Percentiles rank a stretch among this genome's conserved stretches.
These are phyloP conservation scores for Poa annua DNA, from an alignment of 176 grass and related monocot genomes.

Conservation along the genomic window DNA sequence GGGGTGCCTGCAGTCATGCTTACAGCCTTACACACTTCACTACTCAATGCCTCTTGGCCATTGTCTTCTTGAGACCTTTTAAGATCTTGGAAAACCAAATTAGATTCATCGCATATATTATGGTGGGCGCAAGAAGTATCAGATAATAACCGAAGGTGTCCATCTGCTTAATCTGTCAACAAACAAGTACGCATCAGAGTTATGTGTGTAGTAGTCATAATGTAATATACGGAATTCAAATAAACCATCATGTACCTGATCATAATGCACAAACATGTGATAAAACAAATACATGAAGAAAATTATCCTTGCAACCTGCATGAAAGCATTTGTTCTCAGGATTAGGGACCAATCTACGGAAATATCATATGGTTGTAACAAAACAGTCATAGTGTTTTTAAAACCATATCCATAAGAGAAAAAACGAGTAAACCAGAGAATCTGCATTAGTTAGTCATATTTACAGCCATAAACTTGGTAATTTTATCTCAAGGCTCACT, in stretches of 20 bases:
- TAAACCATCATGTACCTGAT: slow-evolving; percentile 57
- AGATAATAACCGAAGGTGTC: slow-evolving; percentile 70
- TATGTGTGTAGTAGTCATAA: slow-evolving; percentile 12
- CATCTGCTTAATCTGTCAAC: slow-evolving; percentile 74
- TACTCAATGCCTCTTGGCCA: slow-evolving; percentile 79
- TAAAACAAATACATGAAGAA: slow-evolving; percentile 92
- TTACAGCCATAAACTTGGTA: not conserved
- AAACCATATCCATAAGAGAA: not conserved
- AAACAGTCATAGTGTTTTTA: not conserved
- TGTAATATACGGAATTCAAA: slow-evolving; percentile 1
- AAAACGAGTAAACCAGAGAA: not conserved
- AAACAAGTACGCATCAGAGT: slow-evolving; percentile 26
- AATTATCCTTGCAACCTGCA: slow-evolving; percentile 87
- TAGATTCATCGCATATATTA: slow-evolving; percentile 80
- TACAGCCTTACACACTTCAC: not conserved
- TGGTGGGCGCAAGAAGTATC: slow-evolving; percentile 53
- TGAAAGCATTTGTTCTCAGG: slow-evolving; percentile 19
- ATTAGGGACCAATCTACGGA: slow-evolving; percentile 5
- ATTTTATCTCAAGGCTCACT: not conserved
- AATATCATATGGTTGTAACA: slow-evolving; percentile 1
- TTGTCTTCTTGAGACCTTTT: slow-evolving; percentile 80
- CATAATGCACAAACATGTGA: slow-evolving; percentile 77
- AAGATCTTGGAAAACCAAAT: slow-evolving; percentile 97
- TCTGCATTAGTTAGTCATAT: slow-evolving; percentile 3
- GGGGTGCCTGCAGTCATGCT: slow-evolving; percentile 26